Conservation (phyloP, 1,139 yeast genomes). For the Candida tetrigidarum region DNA sequence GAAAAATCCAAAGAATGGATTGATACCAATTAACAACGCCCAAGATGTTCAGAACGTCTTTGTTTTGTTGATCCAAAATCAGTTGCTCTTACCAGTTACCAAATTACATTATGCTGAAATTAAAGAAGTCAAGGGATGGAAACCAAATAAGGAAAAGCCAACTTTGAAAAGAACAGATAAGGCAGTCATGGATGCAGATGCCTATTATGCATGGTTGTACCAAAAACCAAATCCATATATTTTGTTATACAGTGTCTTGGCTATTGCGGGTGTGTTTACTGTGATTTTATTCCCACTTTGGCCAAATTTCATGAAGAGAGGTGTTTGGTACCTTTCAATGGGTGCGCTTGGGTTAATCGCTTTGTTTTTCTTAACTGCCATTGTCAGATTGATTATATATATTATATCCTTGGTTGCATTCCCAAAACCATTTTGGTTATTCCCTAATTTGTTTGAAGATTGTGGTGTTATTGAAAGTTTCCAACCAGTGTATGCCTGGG, state of each 20-base stretch:
- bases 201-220: constrained; percentile 86
- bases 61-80: constrained; percentile 70
- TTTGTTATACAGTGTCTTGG: constrained; percentile 63
- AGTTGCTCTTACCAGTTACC: constrained; percentile 73
- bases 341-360: constrained; percentile 75
- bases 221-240: constrained; percentile 75
- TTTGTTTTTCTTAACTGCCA: constrained; percentile 75
- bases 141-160: constrained; percentile 77
- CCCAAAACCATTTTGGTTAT: constrained; percentile 86
- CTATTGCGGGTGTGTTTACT: constrained; percentile 70
- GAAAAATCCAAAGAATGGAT: constrained; percentile 53
- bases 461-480: constrained; percentile 94
- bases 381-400: constrained; percentile 77
- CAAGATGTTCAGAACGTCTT: constrained; percentile 67
- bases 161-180: constrained; percentile 65
- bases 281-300: constrained; percentile 93
- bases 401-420: constrained; percentile 59
- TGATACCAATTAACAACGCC: constrained; percentile 58
- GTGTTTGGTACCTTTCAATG: constrained; percentile 91
- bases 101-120: constrained; percentile 78
- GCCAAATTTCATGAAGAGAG: constrained; percentile 89
- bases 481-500: constrained; percentile 88
- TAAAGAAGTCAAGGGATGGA: constrained; percentile 59
- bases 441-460: constrained; percentile 95
- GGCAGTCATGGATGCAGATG: constrained; percentile 76